A percentile compares a stretch with the other conserved stretches of the same genome.
phyloP scores from a whole-genome alignment of 1,139 yeast genomes.

The Casaregolazyma lundiana region DNA sequence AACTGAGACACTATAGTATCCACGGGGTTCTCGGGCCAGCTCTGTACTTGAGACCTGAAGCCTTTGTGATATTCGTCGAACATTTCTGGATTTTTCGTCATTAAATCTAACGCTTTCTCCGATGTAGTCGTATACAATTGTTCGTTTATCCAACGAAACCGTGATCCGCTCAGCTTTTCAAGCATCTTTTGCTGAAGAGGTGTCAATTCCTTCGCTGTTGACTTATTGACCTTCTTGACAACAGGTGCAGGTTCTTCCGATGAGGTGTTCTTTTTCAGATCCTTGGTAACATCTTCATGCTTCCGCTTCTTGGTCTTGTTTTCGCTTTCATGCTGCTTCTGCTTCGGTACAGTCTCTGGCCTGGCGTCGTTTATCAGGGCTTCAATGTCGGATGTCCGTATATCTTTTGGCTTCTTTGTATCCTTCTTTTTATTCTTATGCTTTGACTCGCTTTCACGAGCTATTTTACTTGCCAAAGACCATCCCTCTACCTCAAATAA shows the following conservation, averaged over 20 bases:
- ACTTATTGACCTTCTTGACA: background rate
- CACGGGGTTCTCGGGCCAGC: conserved; percentile 99
- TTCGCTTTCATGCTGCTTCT: conserved; percentile 23
- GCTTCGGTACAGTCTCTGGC: conserved; percentile 17
- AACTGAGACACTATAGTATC: conserved; percentile 77
- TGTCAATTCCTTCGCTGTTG: conserved; percentile 48
- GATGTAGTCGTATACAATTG: conserved; percentile 84
- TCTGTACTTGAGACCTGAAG: conserved; percentile 85
- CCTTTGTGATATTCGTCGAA: conserved; percentile 96
- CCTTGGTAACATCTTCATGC: conserved; percentile 8
- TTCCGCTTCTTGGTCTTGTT: conserved; percentile 13
- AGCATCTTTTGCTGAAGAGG: conserved; percentile 95
- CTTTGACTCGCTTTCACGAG: conserved; percentile 30
- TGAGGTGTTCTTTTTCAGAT: conserved; percentile 2
- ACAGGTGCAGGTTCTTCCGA: conserved; percentile 19
- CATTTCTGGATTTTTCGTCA: conserved; percentile 76
- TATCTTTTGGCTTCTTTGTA: conserved; percentile 13
- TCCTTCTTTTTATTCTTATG: conserved; percentile 15
- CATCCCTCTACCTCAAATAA: conserved; percentile 80
- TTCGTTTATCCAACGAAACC: conserved; percentile 97
- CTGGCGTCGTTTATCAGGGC: conserved; percentile 13
- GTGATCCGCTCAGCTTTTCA: conserved; percentile 87
- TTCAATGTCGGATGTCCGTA: conserved; percentile 14
- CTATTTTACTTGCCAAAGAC: conserved; percentile 59
- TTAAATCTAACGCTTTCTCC: conserved; percentile 65